These are phyloP conservation scores for Pseudevernia furfuracea DNA, from an alignment of 495 filamentous ascomycete genomes.

Conservation along the genomic window DNA sequence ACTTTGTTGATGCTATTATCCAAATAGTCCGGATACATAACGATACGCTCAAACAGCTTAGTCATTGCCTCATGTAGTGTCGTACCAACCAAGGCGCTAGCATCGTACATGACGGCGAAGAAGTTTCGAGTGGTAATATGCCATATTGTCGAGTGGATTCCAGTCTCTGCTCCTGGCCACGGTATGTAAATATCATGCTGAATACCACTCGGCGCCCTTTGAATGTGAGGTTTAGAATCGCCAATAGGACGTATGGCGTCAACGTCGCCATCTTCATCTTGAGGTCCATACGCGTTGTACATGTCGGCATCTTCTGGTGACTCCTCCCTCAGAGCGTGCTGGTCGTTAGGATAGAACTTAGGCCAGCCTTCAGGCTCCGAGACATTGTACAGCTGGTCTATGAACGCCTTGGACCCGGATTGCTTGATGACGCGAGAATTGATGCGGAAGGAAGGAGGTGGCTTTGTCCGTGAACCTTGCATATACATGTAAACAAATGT, in stretches of 20 bases:
- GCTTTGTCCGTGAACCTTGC: constrained; percentile 28
- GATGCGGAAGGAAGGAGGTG: constrained; percentile 30
- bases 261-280: constrained; percentile 17
- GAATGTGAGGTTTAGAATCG: constrained; percentile 6
- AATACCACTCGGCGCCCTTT: constrained; percentile 23
- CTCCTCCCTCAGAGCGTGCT: constrained; percentile 1
- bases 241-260: constrained; percentile 24
- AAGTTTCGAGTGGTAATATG: constrained; percentile 31
- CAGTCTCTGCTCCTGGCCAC: constrained; percentile 28
- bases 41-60: constrained; percentile 46
- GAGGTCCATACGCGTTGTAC: constrained; percentile 18
- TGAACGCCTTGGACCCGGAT: constrained; percentile 25
- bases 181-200: constrained; percentile 29
- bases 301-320: constrained; percentile 13
- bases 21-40: constrained; percentile 24
- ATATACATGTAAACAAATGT: constrained; percentile 31
- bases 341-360: constrained; percentile 21
- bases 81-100: constrained; percentile 47
- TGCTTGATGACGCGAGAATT: constrained; percentile 25
- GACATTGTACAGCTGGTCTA: constrained; percentile 26
- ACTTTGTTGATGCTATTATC: constrained; percentile 26
- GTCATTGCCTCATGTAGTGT: constrained; percentile 51
- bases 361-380: constrained; percentile 29
- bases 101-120: constrained; percentile 29
- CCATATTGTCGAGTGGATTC: constrained; percentile 29